Percentiles rank a stretch among this genome's conserved stretches.
These are phyloP conservation scores for Trichoderma afroharzianum DNA, from an alignment of 2,329 filamentous ascomycete genomes.

Conservation along the genomic window DNA sequence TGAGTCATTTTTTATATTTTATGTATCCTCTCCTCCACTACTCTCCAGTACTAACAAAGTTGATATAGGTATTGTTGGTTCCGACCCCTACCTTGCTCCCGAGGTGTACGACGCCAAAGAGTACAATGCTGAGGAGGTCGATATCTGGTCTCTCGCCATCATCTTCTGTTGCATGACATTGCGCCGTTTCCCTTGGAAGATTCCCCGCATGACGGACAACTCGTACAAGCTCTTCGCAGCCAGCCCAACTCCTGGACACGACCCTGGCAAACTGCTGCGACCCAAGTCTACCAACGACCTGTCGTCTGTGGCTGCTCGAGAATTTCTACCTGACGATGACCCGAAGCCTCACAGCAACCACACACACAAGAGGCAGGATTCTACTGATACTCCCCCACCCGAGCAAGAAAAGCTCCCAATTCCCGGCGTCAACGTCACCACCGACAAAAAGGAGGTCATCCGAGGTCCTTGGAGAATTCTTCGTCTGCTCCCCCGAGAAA, in stretches of 20 bases:
- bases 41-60: slow-evolving; percentile 18
- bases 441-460: slow-evolving; percentile 70
- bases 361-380: slow-evolving; percentile 21
- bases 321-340: slow-evolving; percentile 37
- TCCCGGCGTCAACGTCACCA: slow-evolving; percentile 27
- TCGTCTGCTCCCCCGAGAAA: slow-evolving; percentile 82
- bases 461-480: slow-evolving; percentile 90
- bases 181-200: slow-evolving; percentile 94
- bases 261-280: slow-evolving; percentile 51
- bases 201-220: slow-evolving; percentile 85
- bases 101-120: slow-evolving; percentile 93
- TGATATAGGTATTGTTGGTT: slow-evolving; percentile 60
- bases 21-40: background rate
- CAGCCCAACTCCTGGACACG: slow-evolving; percentile 71
- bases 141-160: slow-evolving; percentile 97
- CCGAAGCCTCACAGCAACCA: slow-evolving; percentile 25
- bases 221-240: slow-evolving; percentile 92
- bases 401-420: slow-evolving; percentile 15
- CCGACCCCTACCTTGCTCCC: slow-evolving; percentile 93
- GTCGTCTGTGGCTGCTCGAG: slow-evolving; percentile 36
- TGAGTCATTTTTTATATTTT: slow-evolving; percentile 26
- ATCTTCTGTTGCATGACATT: slow-evolving; percentile 99
- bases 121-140: slow-evolving; percentile 89
- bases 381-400: background rate
- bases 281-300: slow-evolving; percentile 45